These are phyloP conservation scores for Xylariaceae sp. DNA, from an alignment of 2,329 filamentous ascomycete genomes.

Conservation along the genomic window DNA sequence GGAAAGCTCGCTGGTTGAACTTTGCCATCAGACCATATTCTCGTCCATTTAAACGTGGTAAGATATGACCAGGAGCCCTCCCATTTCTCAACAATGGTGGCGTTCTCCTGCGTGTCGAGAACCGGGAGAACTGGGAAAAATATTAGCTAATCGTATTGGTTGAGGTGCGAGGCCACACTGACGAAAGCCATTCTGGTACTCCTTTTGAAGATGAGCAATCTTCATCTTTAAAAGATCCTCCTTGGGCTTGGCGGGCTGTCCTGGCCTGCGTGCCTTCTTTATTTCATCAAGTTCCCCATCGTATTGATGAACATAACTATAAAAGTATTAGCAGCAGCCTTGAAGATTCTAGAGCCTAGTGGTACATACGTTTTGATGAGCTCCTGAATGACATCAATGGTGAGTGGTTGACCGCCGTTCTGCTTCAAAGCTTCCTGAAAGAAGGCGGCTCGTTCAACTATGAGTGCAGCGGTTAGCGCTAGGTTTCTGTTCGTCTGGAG, in stretches of 20 bases:
- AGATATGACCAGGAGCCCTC: slow-evolving; percentile 85
- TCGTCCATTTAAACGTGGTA: slow-evolving; percentile 76
- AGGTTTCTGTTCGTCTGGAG: neutral
- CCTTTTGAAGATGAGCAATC: slow-evolving; percentile 74
- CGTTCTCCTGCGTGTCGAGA: slow-evolving; percentile 69
- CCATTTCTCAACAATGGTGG: slow-evolving; percentile 74
- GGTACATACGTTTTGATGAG: slow-evolving; percentile 66
- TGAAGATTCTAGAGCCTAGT: neutral
- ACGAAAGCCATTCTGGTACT: slow-evolving; percentile 86
- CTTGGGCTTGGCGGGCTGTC: slow-evolving; percentile 76
- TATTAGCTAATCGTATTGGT: slow-evolving; percentile 35
- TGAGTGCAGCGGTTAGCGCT: slow-evolving; percentile 9
- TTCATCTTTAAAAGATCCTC: slow-evolving; percentile 80
- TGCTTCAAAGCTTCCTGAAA: slow-evolving; percentile 72
- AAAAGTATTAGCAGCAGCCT: slow-evolving; percentile 3
- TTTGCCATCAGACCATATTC: slow-evolving; percentile 70
- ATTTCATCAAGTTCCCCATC: slow-evolving; percentile 72
- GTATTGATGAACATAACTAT: slow-evolving; percentile 69
- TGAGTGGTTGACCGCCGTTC: slow-evolving; percentile 57
- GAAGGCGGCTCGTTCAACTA: slow-evolving; percentile 72
- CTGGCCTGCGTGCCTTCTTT: slow-evolving; percentile 75
- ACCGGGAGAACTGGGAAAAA: slow-evolving; percentile 70
- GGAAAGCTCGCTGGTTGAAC: slow-evolving; percentile 79
- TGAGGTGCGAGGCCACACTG: slow-evolving; percentile 39
- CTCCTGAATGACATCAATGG: slow-evolving; percentile 63